Base-by-base conservation (phyloP, 2,329 filamentous ascomycete species). In the Rugonectria rugulosa region DNA sequence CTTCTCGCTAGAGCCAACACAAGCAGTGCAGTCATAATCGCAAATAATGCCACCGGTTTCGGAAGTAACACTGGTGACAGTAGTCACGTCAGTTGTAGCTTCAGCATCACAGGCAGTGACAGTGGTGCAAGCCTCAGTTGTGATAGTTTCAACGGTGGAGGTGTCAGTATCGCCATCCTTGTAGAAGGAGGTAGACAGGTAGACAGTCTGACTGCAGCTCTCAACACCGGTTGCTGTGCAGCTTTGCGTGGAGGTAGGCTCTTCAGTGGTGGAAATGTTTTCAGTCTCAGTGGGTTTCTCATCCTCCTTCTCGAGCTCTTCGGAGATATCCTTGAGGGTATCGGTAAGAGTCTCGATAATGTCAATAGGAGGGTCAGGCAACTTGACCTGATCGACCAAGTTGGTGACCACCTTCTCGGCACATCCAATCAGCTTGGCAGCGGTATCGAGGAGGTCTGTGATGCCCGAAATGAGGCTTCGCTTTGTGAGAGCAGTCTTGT, bases 281-380 rank as follows among this genome's bases (percentile, higher is more conserved):
- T 45, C 43, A 2, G 45, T 48, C 17, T 29, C 14, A 2, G 45
- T 48, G 10, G 34, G 36, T 26, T 41, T 44, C 14, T 58, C 52
- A 21, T 56, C 36, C n/a, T 49, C 47, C 43, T 54, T 37, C 29
- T 53, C 43, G 17, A 54, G 45, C 46, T 48, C 42, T 7, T 46
- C 41, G 8, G 45, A 46, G 9, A 59, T 52, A n/a, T 59, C 56
- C 9, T 56, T 56, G 4, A 59, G 56, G 12, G 52, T 56, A n/a
- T 56, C 56, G 2, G 56, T 59, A 6, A 59, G 37, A 40, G 37
- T 56, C 6, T 37, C 27, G 11, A 56, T 44, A 12, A 52, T 26
- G 8, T 47, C 31, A 4, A 59, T 48, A 12, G 46, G 52, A 12
- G 52, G 52, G 4, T 51, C 56, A n/a, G 56, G 56, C 29, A 41